Base-by-base conservation (phyloP, 2,329 filamentous ascomycete genomes). In the Catunica adiposa region DNA sequence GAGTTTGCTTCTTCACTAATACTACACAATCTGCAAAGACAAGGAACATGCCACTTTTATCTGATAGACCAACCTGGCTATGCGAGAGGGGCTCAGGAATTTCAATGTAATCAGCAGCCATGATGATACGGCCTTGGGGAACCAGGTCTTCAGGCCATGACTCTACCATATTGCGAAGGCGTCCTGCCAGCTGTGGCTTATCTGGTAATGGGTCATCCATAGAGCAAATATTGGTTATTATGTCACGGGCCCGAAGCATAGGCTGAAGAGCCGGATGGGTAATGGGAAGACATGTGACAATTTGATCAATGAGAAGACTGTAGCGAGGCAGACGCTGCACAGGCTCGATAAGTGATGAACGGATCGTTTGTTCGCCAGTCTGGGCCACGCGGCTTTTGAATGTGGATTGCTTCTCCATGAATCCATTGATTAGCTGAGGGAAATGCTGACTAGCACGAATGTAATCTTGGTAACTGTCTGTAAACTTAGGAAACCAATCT, bases 191-290 rank as follows among this genome's bases (percentile, higher is more conserved):
- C 61, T 86, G 84, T 8, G 82, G 81, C 61, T 88, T 85, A 63
- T 87, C 84, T 2, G 73, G 78, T 62, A 67, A 73, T 63, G 63
- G 85, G 65, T 70, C 85, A 63, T 96, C 90, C 70, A 96, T 83
- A 15, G 90, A 94, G 68, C 92, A 98, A 46, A 98, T 98, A 55
- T 94, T 92, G 20, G 89, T 89, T 61, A 98, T 89, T 54, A 95
- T 86, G 66, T 97, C 92, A 61, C 90, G 79, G 0, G 92, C 89
- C 65, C 88, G 89, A 44, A 96, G 77, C 69, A 98, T 83, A 2
- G 78, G 76, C 61, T 85, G 83, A 54, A 95, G 75, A 0, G 89
- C 89, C 2, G 89, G 86, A 65, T 97, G 89, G 7, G 85, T 82
- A 53, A 89, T 79, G 3, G 90, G 89, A 17, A 97, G 76, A 59